Conservation (phyloP, 441 rosid genomes). For the Eutrema salsugineum region DNA sequence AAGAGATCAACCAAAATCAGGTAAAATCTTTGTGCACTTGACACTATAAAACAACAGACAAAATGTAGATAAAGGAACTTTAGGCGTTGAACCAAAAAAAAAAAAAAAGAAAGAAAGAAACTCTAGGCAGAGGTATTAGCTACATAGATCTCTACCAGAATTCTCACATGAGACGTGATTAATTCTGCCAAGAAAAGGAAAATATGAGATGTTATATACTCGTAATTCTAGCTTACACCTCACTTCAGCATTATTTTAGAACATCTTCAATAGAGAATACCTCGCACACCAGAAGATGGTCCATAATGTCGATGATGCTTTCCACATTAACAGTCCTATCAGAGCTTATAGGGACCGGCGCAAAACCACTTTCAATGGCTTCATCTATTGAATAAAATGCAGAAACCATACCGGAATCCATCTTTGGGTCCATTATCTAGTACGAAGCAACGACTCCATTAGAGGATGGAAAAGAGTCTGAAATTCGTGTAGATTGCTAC, state of each 20-base stretch:
- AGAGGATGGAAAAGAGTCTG: background rate
- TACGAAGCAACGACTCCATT: conserved; percentile 8
- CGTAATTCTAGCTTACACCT: background rate
- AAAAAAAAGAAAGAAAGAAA: no score
- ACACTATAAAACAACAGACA: background rate
- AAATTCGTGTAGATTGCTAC: background rate
- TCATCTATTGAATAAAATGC: conserved; percentile 84
- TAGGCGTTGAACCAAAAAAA: no score
- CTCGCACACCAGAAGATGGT: conserved; percentile 95
- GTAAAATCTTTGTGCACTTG: background rate
- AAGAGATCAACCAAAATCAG: background rate
- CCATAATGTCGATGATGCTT: conserved; percentile 84
- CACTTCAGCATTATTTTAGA: background rate
- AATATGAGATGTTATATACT: background rate
- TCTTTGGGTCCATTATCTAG: conserved; percentile 99
- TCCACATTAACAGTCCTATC: conserved; percentile 68
- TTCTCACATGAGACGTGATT: background rate
- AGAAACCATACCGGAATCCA: conserved; percentile 93
- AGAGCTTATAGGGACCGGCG: conserved; percentile 75
- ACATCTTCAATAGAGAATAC: conserved; percentile 35
- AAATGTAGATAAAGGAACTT: background rate
- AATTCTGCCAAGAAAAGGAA: background rate
- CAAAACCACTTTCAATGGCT: conserved; percentile 87
- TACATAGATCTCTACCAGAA: background rate
- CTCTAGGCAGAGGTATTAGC: background rate